phyloP scores from a whole-genome alignment of 805 yeast genomes.

The Lipomyces kockii region DNA sequence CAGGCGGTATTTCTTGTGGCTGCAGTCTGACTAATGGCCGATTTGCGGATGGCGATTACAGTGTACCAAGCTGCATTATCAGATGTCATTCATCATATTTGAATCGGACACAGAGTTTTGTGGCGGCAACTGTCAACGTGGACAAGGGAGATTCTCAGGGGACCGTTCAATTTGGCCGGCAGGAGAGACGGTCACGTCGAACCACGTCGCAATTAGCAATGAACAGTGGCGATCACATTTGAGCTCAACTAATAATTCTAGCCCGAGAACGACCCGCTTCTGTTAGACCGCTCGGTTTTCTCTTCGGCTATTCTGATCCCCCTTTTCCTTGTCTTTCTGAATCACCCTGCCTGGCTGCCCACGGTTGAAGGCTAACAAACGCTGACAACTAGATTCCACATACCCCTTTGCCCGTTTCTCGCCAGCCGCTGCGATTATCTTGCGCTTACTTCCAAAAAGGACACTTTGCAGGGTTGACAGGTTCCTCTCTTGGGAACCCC shows the following conservation, averaged over 20 bases:
- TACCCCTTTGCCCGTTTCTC: too few species aligned
- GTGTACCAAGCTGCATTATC: not conserved
- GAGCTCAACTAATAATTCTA: not conserved
- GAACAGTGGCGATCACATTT: not conserved
- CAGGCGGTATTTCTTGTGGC: too few species aligned
- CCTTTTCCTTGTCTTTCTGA: not conserved
- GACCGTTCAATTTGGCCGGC: not conserved
- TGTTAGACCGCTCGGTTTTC: not conserved
- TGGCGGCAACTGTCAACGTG: not conserved
- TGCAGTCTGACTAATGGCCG: too few species aligned
- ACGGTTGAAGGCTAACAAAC: too few species aligned
- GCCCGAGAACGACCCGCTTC: not conserved
- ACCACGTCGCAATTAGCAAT: not conserved
- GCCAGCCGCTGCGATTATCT: too few species aligned
- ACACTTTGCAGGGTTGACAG: too few species aligned
- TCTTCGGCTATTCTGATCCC: not conserved
- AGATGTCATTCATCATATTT: too few species aligned
- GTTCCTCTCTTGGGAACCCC: too few species aligned
- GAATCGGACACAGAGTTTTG: not conserved
- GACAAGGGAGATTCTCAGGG: not conserved
- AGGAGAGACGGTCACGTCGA: too few species aligned
- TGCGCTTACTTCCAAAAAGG: too few species aligned
- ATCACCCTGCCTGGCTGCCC: not conserved
- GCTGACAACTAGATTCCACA: too few species aligned
- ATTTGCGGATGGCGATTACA: not conserved